Conservation (phyloP, 2,329 filamentous ascomycete species). For the Penicillium sp. region DNA sequence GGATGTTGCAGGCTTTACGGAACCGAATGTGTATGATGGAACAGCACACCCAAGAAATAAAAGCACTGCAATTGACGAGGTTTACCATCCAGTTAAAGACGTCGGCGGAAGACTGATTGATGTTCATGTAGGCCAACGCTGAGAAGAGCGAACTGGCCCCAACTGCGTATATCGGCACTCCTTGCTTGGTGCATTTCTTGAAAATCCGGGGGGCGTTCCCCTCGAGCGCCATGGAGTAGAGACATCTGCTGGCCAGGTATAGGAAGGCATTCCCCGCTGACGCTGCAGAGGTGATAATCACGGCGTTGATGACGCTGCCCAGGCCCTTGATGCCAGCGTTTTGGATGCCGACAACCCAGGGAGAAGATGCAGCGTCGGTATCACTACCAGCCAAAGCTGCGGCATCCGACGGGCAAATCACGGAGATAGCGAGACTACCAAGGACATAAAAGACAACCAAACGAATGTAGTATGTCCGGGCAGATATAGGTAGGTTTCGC, state of each 20-base stretch:
- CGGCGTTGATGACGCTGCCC: constrained; percentile 69
- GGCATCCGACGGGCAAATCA: constrained; percentile 22
- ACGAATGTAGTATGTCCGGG: constrained; percentile 57
- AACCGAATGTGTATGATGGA: not conserved
- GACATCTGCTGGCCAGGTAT: constrained; percentile 65
- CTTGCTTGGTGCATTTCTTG: constrained; percentile 55
- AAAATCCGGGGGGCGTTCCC: constrained; percentile 62
- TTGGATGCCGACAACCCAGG: constrained; percentile 41
- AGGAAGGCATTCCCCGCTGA: constrained; percentile 75
- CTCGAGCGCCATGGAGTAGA: constrained; percentile 62
- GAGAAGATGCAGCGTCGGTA: constrained; percentile 49
- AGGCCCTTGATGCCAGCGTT: constrained; percentile 61
- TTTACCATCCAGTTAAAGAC: constrained; percentile 61
- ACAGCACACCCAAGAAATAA: not conserved
- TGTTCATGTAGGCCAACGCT: constrained; percentile 64
- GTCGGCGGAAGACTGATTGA: constrained; percentile 45
- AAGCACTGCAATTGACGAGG: not conserved
- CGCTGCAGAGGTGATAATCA: constrained; percentile 71
- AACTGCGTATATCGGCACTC: constrained; percentile 62
- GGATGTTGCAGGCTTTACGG: not conserved
- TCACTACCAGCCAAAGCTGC: constrained; percentile 53
- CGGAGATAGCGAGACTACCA: constrained; percentile 55
- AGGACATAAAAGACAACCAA: constrained; percentile 59
- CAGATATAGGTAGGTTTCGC: constrained; percentile 57
- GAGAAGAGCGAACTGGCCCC: constrained; percentile 55